phyloP scores from a whole-genome alignment of 2,329 filamentous ascomycete species.

The Calonectria montana region DNA sequence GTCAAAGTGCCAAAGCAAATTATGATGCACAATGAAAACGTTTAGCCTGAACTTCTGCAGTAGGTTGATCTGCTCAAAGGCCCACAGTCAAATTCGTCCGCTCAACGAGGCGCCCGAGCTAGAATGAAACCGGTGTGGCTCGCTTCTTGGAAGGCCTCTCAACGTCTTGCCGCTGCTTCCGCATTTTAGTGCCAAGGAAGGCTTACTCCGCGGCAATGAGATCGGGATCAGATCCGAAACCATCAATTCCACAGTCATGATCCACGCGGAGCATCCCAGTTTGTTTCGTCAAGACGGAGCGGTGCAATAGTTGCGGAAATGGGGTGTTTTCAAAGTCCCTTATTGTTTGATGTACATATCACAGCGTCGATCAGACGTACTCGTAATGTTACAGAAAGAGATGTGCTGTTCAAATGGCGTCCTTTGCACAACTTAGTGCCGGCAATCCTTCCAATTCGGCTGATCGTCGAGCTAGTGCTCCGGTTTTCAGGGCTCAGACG shows the following conservation, averaged over 20 bases:
- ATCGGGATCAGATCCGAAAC: not conserved
- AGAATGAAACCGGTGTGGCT: not conserved
- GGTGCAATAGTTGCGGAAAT: not conserved
- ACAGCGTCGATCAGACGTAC: not conserved
- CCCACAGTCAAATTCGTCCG: not conserved
- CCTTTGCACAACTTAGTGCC: not conserved
- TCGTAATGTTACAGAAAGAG: not conserved
- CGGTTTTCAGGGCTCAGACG: not conserved
- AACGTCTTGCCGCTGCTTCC: not conserved
- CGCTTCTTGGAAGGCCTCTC: not conserved
- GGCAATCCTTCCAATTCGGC: not conserved
- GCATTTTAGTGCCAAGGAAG: not conserved
- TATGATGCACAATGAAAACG: not conserved
- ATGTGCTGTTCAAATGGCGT: not conserved
- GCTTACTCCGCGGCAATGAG: not conserved
- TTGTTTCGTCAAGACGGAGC: not conserved
- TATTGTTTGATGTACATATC: not conserved
- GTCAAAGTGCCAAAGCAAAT: not conserved
- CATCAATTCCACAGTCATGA: not conserved
- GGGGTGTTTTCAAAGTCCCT: not conserved
- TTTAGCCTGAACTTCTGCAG: not conserved
- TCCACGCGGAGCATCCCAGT: not conserved
- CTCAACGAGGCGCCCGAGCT: not conserved
- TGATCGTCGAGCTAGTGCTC: not conserved
- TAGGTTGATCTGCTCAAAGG: not conserved